Evolutionary conservation across 768 basidiomycete genomes (phyloP).

Genomic region (Sporobolomyces roseus): DNA sequence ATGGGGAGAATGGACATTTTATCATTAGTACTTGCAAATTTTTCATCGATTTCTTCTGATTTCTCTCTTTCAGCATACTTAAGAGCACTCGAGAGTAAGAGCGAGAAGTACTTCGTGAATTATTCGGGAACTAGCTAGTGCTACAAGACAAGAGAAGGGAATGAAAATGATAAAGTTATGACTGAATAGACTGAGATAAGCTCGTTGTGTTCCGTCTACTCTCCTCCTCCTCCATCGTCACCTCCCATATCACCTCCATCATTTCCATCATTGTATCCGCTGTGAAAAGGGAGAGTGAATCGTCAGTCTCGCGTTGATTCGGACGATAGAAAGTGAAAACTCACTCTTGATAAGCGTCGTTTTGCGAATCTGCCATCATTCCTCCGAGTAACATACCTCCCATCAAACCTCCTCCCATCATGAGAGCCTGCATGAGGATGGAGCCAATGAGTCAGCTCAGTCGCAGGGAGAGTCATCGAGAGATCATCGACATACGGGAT

Average conservation of each 20-base stretch:
- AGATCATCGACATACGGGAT: slow-evolving; percentile 18
- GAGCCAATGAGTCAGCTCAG: too few species aligned
- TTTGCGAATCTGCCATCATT: slow-evolving; percentile 2
- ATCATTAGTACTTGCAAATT: too few species aligned
- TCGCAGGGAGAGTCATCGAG: background rate
- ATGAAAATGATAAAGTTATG: too few species aligned
- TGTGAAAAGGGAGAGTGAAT: background rate
- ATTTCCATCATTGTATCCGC: slow-evolving; percentile 25
- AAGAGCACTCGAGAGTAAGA: too few species aligned
- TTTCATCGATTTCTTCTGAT: too few species aligned
- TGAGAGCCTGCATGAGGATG: slow-evolving; percentile 20
- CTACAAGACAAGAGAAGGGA: too few species aligned
- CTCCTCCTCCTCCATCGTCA: slow-evolving; percentile 6
- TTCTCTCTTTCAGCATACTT: too few species aligned
- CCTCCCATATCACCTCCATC: slow-evolving; percentile 8
- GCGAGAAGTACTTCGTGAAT: too few species aligned
- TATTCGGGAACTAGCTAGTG: too few species aligned
- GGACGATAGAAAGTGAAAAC: background rate
- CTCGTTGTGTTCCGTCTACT: background rate
- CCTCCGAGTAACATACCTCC: slow-evolving; percentile 15
- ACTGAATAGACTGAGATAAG: too few species aligned
- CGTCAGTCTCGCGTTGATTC: background rate
- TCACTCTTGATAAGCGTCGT: slow-evolving; percentile 25
- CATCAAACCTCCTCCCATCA: slow-evolving; percentile 30
- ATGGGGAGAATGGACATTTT: too few species aligned